Conservation (phyloP, 1,284 basidiomycete genomes). For the Moesziomyces sp. region DNA sequence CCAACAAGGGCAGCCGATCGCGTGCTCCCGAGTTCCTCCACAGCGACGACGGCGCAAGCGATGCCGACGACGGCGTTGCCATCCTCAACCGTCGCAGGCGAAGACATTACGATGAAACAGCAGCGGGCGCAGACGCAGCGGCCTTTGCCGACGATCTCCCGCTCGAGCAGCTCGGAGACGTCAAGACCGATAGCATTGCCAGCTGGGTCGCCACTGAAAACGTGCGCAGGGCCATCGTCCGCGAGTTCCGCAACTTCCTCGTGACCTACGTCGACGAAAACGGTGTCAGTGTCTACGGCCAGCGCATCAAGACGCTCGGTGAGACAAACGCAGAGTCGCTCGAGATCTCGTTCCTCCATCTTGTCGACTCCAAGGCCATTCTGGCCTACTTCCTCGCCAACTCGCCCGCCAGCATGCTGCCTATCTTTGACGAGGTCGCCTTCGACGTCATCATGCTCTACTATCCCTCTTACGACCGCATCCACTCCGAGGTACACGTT, state of each 20-base stretch:
- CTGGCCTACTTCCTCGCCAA: constrained; percentile 97
- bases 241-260: constrained; percentile 93
- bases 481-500: constrained; percentile 97
- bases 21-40: constrained; percentile 86
- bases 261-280: constrained; percentile 94
- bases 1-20: constrained; percentile 72
- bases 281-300: constrained; percentile 91
- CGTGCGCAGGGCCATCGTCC: constrained; percentile 87
- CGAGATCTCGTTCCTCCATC: constrained; percentile 93
- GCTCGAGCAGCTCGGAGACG: constrained; percentile 93
- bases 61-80: constrained; percentile 65
- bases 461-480: constrained; percentile 94
- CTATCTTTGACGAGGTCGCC: constrained; percentile 95
- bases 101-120: constrained; percentile 70
- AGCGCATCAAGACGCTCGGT: constrained; percentile 90
- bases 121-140: constrained; percentile 73
- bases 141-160: constrained; percentile 81
- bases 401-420: constrained; percentile 89
- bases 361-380: constrained; percentile 89
- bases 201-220: constrained; percentile 96
- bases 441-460: constrained; percentile 92
- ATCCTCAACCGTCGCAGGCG: constrained; percentile 67
- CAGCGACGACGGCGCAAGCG: constrained; percentile 72
- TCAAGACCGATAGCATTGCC: constrained; percentile 94
- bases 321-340: constrained; percentile 97